Base-by-base conservation (phyloP, 139 green algal genomes). In the Asterochloris sp. region DNA sequence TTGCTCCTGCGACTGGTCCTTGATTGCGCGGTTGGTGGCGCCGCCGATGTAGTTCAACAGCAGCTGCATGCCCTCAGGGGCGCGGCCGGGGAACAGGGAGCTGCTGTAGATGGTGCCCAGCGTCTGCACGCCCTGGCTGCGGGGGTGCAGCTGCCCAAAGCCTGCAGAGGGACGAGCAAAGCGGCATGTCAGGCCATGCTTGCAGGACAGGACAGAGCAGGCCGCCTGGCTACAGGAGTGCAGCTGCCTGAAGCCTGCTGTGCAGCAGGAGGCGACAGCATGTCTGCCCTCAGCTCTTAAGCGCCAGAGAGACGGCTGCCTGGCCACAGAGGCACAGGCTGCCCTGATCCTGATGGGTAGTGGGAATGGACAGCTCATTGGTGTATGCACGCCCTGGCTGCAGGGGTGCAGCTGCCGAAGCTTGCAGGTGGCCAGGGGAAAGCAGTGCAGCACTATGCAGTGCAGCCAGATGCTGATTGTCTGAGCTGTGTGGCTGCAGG, bases 1-100 rank as follows among this genome's bases (percentile, higher is more conserved):
- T 63, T 91, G 86, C 0, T 94, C 93, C 13, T 95, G 84, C 1
- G 28, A 90, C 88, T 94, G 87, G 76, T 98, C 86, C 13, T 91
- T 84, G 78, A 99, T 97, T 69, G 79, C 86, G 27, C 93, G 88
- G 91, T 99, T 98, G 29, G 86, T 91, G 10, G 94, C 92, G 26
- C 97, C 97, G 8, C 97, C 97, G 85, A 99, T 98, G 93, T 99
- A 99, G 64, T 98, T 93, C 81, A 99, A 90, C 84, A 99, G 90
- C 62, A 89, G 74, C 75, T 84, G 81, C 61, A 89, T 69, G 13
- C 91, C 91, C 47, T 86, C 67, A 0, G 91, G 91, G n/a, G 88
- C 91, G 16, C 94, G 83, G 19, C 89, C 88, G 2, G 95, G 94
- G 90, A 99, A 99, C 29, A 99, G 91, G 27, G 87, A 94, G 79